A percentile compares a stretch with the other conserved stretches of the same genome.
Conservation (phyloP, 2,329 filamentous ascomycete species). For the Diaporthe sp. region DNA sequence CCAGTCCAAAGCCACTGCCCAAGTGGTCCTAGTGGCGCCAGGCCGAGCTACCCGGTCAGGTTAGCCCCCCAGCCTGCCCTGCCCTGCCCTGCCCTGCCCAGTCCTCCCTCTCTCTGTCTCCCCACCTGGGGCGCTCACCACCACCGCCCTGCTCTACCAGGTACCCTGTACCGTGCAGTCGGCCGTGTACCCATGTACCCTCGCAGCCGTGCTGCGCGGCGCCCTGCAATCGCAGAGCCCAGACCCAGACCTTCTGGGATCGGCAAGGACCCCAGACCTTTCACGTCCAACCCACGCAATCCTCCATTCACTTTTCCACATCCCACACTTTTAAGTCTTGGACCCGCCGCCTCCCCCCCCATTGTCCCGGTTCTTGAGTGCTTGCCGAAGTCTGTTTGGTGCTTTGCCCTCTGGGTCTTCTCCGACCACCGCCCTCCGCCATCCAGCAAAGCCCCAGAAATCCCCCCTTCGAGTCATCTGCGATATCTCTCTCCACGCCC, state of each 20-base stretch:
- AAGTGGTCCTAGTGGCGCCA: constrained; percentile 1
- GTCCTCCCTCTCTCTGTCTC: background rate
- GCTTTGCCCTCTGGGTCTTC: constrained; percentile 10
- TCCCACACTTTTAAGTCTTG: constrained; percentile 37
- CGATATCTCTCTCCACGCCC: constrained; percentile 22
- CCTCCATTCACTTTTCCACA: constrained; percentile 37
- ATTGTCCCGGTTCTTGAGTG: constrained; percentile 31
- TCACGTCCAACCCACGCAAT: constrained; percentile 34
- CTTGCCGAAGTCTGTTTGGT: constrained; percentile 34
- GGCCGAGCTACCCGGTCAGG: constrained; percentile 14
- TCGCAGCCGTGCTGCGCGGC: constrained; percentile 1
- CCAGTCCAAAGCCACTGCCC: constrained; percentile 19
- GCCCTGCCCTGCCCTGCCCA: background rate
- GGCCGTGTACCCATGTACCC: background rate
- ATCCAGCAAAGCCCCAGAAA: constrained; percentile 15
- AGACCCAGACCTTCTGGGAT: constrained; percentile 33
- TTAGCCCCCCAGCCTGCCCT: background rate
- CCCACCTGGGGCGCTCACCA: constrained; percentile 8
- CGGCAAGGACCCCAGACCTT: constrained; percentile 36
- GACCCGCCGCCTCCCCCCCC: constrained; percentile 35
- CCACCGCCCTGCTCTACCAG: background rate
- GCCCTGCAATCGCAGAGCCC: constrained; percentile 27
- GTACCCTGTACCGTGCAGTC: constrained; percentile 4
- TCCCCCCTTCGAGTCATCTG: constrained; percentile 12
- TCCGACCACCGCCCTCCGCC: constrained; percentile 14